Conservation (phyloP, 148 eudicot species). For the Polygonum aviculare region DNA sequence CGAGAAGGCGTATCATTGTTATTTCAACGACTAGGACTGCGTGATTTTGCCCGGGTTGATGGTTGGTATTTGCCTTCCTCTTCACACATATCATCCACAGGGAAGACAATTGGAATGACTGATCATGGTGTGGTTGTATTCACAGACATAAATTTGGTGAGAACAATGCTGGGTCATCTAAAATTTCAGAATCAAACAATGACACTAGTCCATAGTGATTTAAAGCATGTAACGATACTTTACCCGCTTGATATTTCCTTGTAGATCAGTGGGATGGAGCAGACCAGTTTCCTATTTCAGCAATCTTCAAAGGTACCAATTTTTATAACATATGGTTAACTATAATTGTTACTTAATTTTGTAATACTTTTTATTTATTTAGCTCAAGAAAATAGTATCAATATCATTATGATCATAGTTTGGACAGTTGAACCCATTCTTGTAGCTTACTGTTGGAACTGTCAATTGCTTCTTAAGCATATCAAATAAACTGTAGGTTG, state of each 20-base stretch:
- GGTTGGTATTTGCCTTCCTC: conserved; percentile 84
- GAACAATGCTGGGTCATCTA: conserved; percentile 11
- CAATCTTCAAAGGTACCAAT: conserved; percentile 78
- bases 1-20: conserved; percentile 68
- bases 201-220: neutral
- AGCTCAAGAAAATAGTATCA: neutral
- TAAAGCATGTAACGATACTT: neutral
- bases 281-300: conserved; percentile 92
- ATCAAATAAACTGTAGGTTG: conserved; percentile 41
- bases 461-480: neutral
- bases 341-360: neutral
- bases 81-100: conserved; percentile 24
- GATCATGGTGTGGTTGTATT: conserved; percentile 53
- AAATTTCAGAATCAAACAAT: neutral
- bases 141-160: conserved; percentile 85
- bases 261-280: conserved; percentile 97
- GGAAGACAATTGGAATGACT: conserved; percentile 41
- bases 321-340: neutral
- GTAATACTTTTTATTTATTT: neutral
- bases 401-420: neutral
- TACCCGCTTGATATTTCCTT: neutral
- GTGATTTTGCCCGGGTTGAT: conserved; percentile 92
- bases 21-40: conserved; percentile 54
- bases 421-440: neutral
- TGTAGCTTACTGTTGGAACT: neutral